Percentiles rank a stretch among this genome's conserved stretches.
Evolutionary conservation across 257 asterid genomes (phyloP).

Genomic region (Lavandula angustifolia): DNA sequence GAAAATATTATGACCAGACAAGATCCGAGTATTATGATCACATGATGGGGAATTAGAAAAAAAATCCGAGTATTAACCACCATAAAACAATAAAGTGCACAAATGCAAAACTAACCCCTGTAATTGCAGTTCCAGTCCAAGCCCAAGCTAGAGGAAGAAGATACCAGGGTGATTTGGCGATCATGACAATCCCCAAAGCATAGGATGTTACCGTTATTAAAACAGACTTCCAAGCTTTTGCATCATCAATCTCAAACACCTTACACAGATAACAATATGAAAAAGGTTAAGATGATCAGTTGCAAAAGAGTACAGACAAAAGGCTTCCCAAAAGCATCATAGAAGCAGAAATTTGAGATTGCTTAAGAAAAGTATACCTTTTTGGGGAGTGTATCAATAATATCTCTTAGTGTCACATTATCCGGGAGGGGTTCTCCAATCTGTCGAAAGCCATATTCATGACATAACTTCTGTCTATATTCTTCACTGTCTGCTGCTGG

Average conservation of each 20-base stretch:
- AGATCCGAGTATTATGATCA: no score
- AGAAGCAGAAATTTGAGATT: not conserved
- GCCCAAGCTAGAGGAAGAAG: slow-evolving; percentile 99
- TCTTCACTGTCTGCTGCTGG: slow-evolving; percentile 58
- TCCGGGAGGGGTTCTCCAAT: slow-evolving; percentile 95
- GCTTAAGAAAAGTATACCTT: slow-evolving; percentile 50
- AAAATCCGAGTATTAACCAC: slow-evolving; percentile 1
- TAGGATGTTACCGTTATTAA: slow-evolving; percentile 74
- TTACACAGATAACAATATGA: slow-evolving; percentile 30
- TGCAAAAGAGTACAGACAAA: slow-evolving; percentile 5
- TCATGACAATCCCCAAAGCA: slow-evolving; percentile 78
- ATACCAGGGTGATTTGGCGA: slow-evolving; percentile 96
- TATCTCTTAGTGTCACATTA: slow-evolving; percentile 68
- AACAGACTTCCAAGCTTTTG: slow-evolving; percentile 90
- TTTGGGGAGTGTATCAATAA: slow-evolving; percentile 74
- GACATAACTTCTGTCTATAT: slow-evolving; percentile 51
- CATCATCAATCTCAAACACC: slow-evolving; percentile 94
- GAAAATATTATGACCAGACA: no score
- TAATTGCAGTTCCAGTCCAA: slow-evolving; percentile 97
- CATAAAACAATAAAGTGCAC: slow-evolving; percentile 2
- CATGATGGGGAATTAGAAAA: not conserved
- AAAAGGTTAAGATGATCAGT: slow-evolving; percentile 15
- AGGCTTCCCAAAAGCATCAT: slow-evolving; percentile 2
- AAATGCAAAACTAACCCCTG: slow-evolving; percentile 70
- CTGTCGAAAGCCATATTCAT: slow-evolving; percentile 79